Conservation (phyloP, 2,329 filamentous ascomycete genomes). For the Fusarium sp. region DNA sequence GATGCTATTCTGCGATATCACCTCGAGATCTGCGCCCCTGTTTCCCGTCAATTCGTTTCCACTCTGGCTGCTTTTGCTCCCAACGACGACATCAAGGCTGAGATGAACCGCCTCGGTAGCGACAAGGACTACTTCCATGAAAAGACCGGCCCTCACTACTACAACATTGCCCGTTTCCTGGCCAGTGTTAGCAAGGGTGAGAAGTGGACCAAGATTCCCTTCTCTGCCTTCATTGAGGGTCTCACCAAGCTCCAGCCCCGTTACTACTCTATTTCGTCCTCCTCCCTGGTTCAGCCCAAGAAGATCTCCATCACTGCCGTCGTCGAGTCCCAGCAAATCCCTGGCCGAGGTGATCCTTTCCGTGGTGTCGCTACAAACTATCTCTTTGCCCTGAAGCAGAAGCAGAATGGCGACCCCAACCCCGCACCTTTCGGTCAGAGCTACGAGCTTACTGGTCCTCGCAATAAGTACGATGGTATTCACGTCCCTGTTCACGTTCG, state of each 20-base stretch:
- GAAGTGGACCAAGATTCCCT: conserved; percentile 88
- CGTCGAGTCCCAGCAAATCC: conserved; percentile 86
- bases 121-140: conserved; percentile 97
- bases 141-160: conserved; percentile 83
- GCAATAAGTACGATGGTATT: conserved; percentile 97
- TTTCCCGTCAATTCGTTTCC: conserved; percentile 95
- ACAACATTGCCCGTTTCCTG: conserved; percentile 91
- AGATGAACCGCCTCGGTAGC: conserved; percentile 88
- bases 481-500: conserved; percentile 96
- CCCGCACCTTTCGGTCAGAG: conserved; percentile 87
- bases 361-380: conserved; percentile 98
- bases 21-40: conserved; percentile 94
- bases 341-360: conserved; percentile 83
- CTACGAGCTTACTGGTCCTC: conserved; percentile 89
- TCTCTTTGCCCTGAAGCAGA: conserved; percentile 92
- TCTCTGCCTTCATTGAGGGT: conserved; percentile 94
- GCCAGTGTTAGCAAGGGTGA: conserved; percentile 79
- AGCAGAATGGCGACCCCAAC: conserved; percentile 89
- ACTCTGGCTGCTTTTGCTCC: conserved; percentile 92
- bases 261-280: conserved; percentile 99
- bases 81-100: conserved; percentile 84
- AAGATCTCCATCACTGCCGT: conserved; percentile 96
- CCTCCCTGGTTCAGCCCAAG: conserved; percentile 92
- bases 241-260: conserved; percentile 95
- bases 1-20: conserved; percentile 95